Evolutionary conservation across 2,329 filamentous ascomycete species (phyloP).

Genomic region (Fusarium nurragi): DNA sequence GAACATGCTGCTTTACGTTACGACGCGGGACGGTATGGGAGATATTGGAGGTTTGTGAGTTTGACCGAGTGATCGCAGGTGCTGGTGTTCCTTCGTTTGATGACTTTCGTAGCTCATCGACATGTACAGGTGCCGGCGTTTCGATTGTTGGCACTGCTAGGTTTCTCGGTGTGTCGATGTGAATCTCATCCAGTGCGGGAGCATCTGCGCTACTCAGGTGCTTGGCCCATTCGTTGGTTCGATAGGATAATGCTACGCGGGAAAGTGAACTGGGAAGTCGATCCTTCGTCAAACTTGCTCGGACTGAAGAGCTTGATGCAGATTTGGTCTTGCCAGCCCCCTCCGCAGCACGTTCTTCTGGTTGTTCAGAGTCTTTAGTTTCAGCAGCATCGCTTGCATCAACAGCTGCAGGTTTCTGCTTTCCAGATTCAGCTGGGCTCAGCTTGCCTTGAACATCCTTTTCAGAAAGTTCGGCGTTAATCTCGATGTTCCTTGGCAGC

Average conservation of each 20-base stretch:
- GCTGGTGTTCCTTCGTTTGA: slow-evolving; percentile 59
- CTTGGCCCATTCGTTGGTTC: slow-evolving; percentile 97
- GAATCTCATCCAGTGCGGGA: slow-evolving; percentile 71
- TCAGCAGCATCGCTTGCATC: slow-evolving; percentile 9
- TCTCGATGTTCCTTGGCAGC: slow-evolving; percentile 48
- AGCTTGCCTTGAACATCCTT: slow-evolving; percentile 30
- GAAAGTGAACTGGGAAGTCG: slow-evolving; percentile 77
- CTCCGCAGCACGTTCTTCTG: slow-evolving; percentile 22
- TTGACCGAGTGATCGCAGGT: slow-evolving; percentile 43
- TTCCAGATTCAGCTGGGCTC: slow-evolving; percentile 15
- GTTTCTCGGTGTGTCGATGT: slow-evolving; percentile 52
- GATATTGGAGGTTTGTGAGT: slow-evolving; percentile 43
- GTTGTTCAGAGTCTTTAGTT: slow-evolving; percentile 1
- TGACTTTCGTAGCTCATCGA: slow-evolving; percentile 73
- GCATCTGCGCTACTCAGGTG: slow-evolving; percentile 81
- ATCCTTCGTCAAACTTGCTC: slow-evolving; percentile 64
- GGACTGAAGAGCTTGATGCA: slow-evolving; percentile 54
- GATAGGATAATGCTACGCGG: slow-evolving; percentile 80
- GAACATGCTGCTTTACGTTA: slow-evolving; percentile 38
- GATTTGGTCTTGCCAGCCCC: slow-evolving; percentile 53
- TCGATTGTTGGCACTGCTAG: slow-evolving; percentile 51
- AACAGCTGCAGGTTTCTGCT: slow-evolving; percentile 17
- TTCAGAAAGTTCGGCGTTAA: slow-evolving; percentile 52
- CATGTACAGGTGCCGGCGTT: slow-evolving; percentile 67
- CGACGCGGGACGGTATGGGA: slow-evolving; percentile 31